Base-by-base conservation (phyloP, 805 yeast genomes). In the Candida sakaeoensis region DNA sequence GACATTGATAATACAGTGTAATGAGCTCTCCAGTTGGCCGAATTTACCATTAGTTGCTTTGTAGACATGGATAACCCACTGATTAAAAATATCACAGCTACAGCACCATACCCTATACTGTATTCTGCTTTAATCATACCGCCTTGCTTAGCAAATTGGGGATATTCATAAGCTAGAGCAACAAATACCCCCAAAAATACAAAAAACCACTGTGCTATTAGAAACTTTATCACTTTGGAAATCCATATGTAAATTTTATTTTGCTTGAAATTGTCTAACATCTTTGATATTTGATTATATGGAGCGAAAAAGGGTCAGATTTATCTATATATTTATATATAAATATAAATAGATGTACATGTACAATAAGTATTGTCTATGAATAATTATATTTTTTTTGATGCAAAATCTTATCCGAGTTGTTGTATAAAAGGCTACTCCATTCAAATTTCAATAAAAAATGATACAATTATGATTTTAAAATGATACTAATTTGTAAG, bases 21-120 rank as follows among this genome's bases (percentile, higher is more conserved):
- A 60, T 89, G 96, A 0, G 91, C 93, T 51, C 95, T 69, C 93
- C 93, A 86, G 53, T 86, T 76, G 0, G 72, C 63, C 62, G 82
- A 67, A 58, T 85, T 86, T n/a, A 61, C 63, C 55, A 79, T 40
- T 36, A 89, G 64, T 21, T 76, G 77, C 30, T 63, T 70, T 1
- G 93, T 77, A 33, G 79, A 69, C 81, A 88, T 88, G 22, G 87
- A 77, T 19, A 88, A 60, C 0, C 96, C 96, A 36, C 89, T 81
- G 24, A 86, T 79, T 30, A 89, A 64, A 63, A 89, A 88, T 43
- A 89, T 89, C 33, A 85, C 63, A 0, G 95, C 95, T 13, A 88
- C 95, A 0, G 95, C 95, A 25, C 89, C 87, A 55, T 88, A 89
- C 9, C 82, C 83, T 24, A 89, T 85, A 32, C 86, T 66, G 56